Conservation (phyloP, 164 flowering plant species). For the Chimonanthus praecox region DNA sequence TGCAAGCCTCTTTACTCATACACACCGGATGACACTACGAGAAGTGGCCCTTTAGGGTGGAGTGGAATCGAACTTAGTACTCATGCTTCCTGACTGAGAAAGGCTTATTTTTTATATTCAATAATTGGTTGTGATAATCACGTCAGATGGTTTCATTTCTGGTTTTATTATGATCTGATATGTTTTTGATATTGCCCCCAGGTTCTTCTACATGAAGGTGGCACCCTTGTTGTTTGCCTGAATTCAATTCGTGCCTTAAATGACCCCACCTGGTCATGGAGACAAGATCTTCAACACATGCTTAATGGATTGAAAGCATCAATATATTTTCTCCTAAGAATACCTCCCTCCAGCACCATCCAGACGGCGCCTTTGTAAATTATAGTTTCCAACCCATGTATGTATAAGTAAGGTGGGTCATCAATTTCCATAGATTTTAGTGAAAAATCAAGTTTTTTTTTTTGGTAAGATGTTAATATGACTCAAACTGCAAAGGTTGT, state of each 20-base stretch:
- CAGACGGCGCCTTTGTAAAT: slow-evolving; percentile 36
- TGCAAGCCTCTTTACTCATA: no score
- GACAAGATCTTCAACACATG: slow-evolving; percentile 41
- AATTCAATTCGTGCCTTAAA: slow-evolving; percentile 80
- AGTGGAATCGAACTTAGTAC: no score
- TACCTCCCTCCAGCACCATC: slow-evolving; percentile 24
- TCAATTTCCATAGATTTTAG: neutral
- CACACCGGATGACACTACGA: no score
- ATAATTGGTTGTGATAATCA: no score
- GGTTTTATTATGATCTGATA: neutral
- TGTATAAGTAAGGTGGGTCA: neutral
- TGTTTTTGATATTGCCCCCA: slow-evolving; percentile 21
- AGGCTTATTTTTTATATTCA: no score
- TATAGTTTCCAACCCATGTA: neutral
- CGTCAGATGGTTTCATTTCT: neutral
- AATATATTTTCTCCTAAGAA: slow-evolving; percentile 13
- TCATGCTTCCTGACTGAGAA: no score
- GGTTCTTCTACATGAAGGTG: slow-evolving; percentile 99
- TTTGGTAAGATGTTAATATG: neutral
- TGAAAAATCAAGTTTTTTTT: neutral
- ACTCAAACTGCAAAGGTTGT: neutral
- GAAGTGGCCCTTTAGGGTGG: no score
- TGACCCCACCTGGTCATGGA: slow-evolving; percentile 80
- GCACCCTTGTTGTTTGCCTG: slow-evolving; percentile 87
- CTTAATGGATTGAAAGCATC: slow-evolving; percentile 26